Base-by-base conservation (phyloP, 192 early-diverging fungal genomes). In the Linnemannia hyalina region DNA sequence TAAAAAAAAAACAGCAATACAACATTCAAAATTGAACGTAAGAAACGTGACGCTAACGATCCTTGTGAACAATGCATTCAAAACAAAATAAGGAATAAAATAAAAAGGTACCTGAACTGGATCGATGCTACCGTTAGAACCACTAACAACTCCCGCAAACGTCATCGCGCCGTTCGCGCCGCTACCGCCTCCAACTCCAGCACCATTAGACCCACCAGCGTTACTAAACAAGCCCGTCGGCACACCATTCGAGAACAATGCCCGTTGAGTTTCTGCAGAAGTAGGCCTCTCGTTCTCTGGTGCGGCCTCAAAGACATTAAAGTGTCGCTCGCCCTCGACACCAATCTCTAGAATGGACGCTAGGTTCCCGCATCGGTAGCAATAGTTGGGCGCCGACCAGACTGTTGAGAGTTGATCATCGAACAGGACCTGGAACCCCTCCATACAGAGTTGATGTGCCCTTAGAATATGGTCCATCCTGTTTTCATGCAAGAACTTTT, bases 371-470 rank as follows among this genome's bases (percentile, higher is more conserved):
- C 96, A 96, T 60, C 97, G 90, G 74, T 97, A 96, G 85, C 97
- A 97, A 80, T 97, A 97, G 57, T 93, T 94, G 6, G 95, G 95
- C 22, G 96, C 95, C 35, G 95, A 96, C 96, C 96, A 97, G 4
- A 97, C 97, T 4, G 96, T 97, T 16, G 93, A 94, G 18, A 97
- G 92, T 75, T 93, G 92, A 74, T 97, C 95, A 80, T 97, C 95
- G 88, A 95, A 97, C 26, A 96, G 87, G 32, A 96, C 95, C 90
- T 96, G 79, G 26, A 83, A 90, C 5, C 97, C 97, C 70, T 96
- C 96, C 93, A 94, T 95, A 76, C 97, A 97, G 55, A 97, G 83
- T 73, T 97, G 96, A 88, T 97, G 97, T 6, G 97, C 96, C 16
- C 97, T 88, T 74, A 96, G 88, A 55, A 97, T 97, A 85, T 96